These are phyloP conservation scores for Glarea lozoyensis DNA, from an alignment of 495 filamentous ascomycete species.

Conservation along the genomic window DNA sequence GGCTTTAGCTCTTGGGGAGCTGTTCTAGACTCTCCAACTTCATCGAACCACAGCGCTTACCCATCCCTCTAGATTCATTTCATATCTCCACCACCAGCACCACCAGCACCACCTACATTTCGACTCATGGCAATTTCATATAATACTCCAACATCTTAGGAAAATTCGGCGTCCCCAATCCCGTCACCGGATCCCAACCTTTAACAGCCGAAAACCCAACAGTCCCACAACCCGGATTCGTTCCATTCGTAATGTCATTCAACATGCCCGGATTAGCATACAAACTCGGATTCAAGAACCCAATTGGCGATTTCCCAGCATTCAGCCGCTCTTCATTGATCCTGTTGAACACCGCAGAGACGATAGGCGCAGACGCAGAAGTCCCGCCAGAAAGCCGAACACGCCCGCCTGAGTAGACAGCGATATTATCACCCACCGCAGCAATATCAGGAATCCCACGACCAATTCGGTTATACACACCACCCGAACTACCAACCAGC, in stretches of 20 bases:
- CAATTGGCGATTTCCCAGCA: constrained; percentile 45
- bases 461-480: constrained; percentile 35
- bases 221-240: constrained; percentile 49
- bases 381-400: constrained; percentile 44
- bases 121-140: constrained; percentile 17
- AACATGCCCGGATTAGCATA: constrained; percentile 53
- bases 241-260: constrained; percentile 52
- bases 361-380: constrained; percentile 28
- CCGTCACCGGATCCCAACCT: constrained; percentile 60
- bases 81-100: no score
- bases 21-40: no score
- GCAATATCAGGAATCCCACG: constrained; percentile 60
- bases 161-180: constrained; percentile 47
- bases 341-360: constrained; percentile 41
- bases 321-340: constrained; percentile 54
- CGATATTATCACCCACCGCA: constrained; percentile 50
- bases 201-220: constrained; percentile 40
- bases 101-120: no score
- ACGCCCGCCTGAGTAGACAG: constrained; percentile 35
- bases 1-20: no score
- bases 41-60: no score
- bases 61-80: no score
- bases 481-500: no score
- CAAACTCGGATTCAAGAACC: constrained; percentile 52
- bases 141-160: constrained; percentile 25